These are phyloP conservation scores for Periconia macrospinosa DNA, from an alignment of 2,329 filamentous ascomycete species.

Conservation along the genomic window DNA sequence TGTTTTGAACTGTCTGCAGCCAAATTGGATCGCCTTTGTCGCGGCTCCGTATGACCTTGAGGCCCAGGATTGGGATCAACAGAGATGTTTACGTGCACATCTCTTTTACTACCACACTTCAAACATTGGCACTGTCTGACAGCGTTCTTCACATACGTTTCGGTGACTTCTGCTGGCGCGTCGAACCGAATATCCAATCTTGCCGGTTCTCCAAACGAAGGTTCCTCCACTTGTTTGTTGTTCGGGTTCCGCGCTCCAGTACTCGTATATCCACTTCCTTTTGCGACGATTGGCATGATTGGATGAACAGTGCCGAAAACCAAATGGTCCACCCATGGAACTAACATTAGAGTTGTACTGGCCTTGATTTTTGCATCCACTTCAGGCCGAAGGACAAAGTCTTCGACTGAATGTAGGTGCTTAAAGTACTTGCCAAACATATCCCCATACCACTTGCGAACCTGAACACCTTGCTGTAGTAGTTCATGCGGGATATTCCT, in stretches of 20 bases:
- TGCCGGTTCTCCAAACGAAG: constrained; percentile 30
- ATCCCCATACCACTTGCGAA: constrained; percentile 40
- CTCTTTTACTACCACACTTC: constrained; percentile 39
- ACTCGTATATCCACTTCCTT: constrained; percentile 31
- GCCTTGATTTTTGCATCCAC: constrained; percentile 33
- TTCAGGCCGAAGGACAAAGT: constrained; percentile 34
- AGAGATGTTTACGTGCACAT: constrained; percentile 37
- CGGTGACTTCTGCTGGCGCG: constrained; percentile 27
- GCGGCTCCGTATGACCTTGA: background rate
- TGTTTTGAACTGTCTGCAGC: background rate
- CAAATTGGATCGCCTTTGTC: background rate
- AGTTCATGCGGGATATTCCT: constrained; percentile 28
- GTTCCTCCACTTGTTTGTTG: constrained; percentile 8
- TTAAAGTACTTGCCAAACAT: constrained; percentile 43
- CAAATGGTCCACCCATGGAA: constrained; percentile 39
- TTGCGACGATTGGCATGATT: constrained; percentile 37
- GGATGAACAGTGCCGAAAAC: constrained; percentile 36
- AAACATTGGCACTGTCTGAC: constrained; percentile 37
- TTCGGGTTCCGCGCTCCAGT: constrained; percentile 17
- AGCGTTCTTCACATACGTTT: constrained; percentile 36
- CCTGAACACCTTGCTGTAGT: constrained; percentile 35
- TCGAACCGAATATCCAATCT: constrained; percentile 40
- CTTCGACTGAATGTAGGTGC: constrained; percentile 31
- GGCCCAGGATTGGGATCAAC: constrained; percentile 33
- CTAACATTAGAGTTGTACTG: constrained; percentile 36